A percentile compares a stretch with the other conserved stretches of the same genome.
Conservation (phyloP, 176 grass and related monocot genomes). For the Dendrocalamus sinicus region DNA sequence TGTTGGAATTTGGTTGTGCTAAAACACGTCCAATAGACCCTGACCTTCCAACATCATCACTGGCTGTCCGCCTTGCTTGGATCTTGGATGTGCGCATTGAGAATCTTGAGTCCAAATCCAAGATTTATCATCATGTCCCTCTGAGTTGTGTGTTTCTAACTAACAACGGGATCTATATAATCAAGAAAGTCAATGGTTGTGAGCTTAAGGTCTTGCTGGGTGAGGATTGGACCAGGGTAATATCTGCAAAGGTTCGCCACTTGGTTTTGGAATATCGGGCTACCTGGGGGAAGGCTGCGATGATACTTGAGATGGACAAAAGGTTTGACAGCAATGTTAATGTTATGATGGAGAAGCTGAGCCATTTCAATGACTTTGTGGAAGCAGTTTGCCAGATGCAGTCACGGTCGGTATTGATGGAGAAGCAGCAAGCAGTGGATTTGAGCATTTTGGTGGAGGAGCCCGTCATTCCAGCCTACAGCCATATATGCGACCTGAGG, state of each 20-base stretch:
- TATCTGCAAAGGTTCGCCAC: slow-evolving; percentile 45
- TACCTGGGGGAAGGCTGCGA: slow-evolving; percentile 51
- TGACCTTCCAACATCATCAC: slow-evolving; percentile 49
- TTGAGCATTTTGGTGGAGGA: slow-evolving; percentile 46
- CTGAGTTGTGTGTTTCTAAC: slow-evolving; percentile 49
- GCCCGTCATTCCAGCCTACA: slow-evolving; percentile 51
- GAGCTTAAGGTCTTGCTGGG: slow-evolving; percentile 53
- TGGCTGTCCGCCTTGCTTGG: slow-evolving; percentile 46
- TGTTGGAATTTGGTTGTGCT: slow-evolving; percentile 31
- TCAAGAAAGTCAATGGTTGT: slow-evolving; percentile 48
- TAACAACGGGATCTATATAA: slow-evolving; percentile 56
- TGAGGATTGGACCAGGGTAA: slow-evolving; percentile 46
- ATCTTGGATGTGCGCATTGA: slow-evolving; percentile 50
- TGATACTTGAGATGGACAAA: slow-evolving; percentile 39
- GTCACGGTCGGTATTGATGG: slow-evolving; percentile 49
- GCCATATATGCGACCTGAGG: slow-evolving; percentile 31
- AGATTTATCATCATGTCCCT: slow-evolving; percentile 47
- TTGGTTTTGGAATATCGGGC: slow-evolving; percentile 46
- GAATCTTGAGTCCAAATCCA: slow-evolving; percentile 58
- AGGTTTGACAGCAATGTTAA: slow-evolving; percentile 31
- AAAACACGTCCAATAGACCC: slow-evolving; percentile 28
- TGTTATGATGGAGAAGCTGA: slow-evolving; percentile 46
- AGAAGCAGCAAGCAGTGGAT: slow-evolving; percentile 51
- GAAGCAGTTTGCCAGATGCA: slow-evolving; percentile 52
- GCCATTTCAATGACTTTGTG: slow-evolving; percentile 48